Base-by-base conservation (phyloP, 75 land plant genomes). In the Cryptomeria japonica region DNA sequence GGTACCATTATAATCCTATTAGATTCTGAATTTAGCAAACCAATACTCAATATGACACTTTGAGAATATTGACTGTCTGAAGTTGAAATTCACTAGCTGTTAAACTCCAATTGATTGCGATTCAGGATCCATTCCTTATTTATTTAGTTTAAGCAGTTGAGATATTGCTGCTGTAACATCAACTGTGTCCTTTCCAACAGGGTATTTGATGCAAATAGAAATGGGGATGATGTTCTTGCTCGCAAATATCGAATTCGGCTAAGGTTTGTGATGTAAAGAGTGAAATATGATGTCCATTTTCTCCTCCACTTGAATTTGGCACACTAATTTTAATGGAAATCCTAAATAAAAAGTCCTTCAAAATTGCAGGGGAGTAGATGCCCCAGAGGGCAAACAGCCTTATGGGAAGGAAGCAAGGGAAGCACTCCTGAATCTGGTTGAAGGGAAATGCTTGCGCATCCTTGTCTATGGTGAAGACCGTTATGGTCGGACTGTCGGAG, bases 341-440 rank as follows among this genome's bases (percentile, higher is more conserved):
- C n/a, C n/a, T 39, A 38, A 47, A 80, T 7, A 4, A 15, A 19
- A 22, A 39, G 28, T 36, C 28, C 83, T 80, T 7, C 16, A 42
- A 39, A 56, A 0, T 34, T 38, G 88, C 93, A 97, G 99, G 87
- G 99, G 99, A 85, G 96, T 97, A 22, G 99, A 97, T 90, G 98
- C 99, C 70, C 99, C 98, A 28, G 99, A 97, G 89, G 94, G 91
- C 58, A 34, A 84, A 34, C 95, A 95, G 97, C 97, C 98, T 25
- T 95, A 89, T 87, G 99, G 99, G 38, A 90, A 91, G 80, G 92
- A 97, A 58, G 94, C 99, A 76, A 96, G 93, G 87, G 92, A 96
- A 8, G 93, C 89, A 77, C 87, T 97, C 22, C 34, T 83, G 25
- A 94, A 90, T 44, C 87, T 97, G 55, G 94, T 97, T n/a, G 91